Evolutionary conservation across 2,329 filamentous ascomycete species (phyloP), one percentile per base, ranked within the genome.

Genomic region (Colletotrichum camelliae): DNA sequence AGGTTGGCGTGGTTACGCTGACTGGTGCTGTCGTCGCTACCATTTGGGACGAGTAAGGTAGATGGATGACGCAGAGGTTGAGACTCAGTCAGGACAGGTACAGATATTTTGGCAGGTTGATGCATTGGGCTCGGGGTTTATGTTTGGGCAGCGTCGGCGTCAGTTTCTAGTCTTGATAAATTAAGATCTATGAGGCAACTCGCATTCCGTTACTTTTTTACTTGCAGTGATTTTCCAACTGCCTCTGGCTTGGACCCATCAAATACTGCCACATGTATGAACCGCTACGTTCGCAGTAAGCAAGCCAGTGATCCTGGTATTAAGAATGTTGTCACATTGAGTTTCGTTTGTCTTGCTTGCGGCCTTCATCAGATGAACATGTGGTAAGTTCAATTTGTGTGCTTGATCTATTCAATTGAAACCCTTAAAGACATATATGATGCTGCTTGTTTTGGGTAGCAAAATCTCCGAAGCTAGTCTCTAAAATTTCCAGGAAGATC

Each of bases 11-110:
- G 21, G 77, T 70, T 21, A 48, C 64, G 21, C 64, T 79, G 13
- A 77, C 75, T 9, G 77, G 77, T 29, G 69, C 77, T 24, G 77
- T 79, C 18, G 75, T 79, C 5, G 72, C 75, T 18, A 77, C 77
- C 16, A 74, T 79, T 21, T 79, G 77, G 72, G 75, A 79, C 27
- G 77, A 79, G 67, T 48, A 69, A 77, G 31, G 31, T n/a, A 16
- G 61, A 48, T 9, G 18, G 37, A 7, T 60, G 18, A 18, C 3
- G 27, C 9, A 10, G 8, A 60, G 58, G 13, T 9, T 21, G 7
- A 24, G 31, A n/a, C 4, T 3, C 3, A 13, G 29, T 61, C 18
- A 37, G 24, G 24, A 27, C 24, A 27, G 31, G 21, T 24, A 13
- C 31, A 21, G 16, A n/a, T 8, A 24, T 18, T 18, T 33, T 52